These are phyloP conservation scores for Corymbia citriodora DNA, from an alignment of 441 rosid species.

Conservation along the genomic window DNA sequence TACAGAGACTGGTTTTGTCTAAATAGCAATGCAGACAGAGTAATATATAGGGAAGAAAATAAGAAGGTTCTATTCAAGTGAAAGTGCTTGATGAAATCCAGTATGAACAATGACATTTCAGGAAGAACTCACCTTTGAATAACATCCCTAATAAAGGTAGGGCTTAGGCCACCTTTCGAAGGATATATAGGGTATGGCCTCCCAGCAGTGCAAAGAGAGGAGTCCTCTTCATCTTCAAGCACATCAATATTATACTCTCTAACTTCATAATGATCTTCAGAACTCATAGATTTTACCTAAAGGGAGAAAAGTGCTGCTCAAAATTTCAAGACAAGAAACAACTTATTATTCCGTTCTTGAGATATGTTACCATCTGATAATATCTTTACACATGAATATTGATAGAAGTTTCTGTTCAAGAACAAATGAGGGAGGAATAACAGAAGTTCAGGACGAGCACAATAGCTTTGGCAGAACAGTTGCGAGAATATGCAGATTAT, in stretches of 20 bases:
- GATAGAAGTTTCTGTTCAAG: neutral
- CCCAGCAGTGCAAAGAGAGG: conserved; percentile 44
- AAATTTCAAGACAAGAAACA: neutral
- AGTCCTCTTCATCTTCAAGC: conserved; percentile 65
- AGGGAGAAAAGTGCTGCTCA: conserved; percentile 1
- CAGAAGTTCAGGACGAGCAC: neutral
- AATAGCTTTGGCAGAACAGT: neutral
- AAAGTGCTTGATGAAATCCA: neutral
- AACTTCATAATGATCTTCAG: conserved; percentile 81
- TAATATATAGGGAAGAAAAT: neutral
- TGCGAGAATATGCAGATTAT: neutral
- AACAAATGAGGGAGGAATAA: neutral
- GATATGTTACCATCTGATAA: neutral
- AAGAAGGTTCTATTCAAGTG: neutral
- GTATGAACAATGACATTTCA: neutral
- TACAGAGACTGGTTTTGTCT: neutral
- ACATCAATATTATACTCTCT: conserved; percentile 79
- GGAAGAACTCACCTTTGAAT: conserved; percentile 55
- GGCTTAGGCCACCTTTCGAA: conserved; percentile 82
- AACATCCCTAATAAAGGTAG: conserved; percentile 57
- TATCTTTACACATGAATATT: neutral
- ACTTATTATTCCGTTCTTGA: neutral
- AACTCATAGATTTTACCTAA: conserved; percentile 54
- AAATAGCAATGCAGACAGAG: neutral
- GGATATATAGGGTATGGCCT: conserved; percentile 96